These are phyloP conservation scores for Xylaria sp. DNA, from an alignment of 2,329 filamentous ascomycete genomes.

Conservation along the genomic window DNA sequence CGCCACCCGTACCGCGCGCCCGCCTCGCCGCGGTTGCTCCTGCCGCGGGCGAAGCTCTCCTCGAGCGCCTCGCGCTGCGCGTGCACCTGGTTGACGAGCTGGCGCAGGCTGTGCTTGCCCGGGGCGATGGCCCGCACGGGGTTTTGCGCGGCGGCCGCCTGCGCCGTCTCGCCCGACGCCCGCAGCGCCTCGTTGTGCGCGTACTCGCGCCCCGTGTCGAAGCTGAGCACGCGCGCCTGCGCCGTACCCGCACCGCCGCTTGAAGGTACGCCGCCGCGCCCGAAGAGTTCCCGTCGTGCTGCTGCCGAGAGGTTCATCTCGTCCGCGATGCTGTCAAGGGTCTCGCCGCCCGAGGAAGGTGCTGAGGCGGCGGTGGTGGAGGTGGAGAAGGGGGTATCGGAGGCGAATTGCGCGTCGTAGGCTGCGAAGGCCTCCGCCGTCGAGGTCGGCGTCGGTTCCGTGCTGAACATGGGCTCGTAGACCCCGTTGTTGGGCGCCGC, in stretches of 20 bases:
- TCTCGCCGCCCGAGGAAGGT: constrained; percentile 43
- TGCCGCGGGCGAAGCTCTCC: constrained; percentile 85
- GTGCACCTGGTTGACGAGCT: constrained; percentile 81
- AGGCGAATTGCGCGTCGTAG: constrained; percentile 38
- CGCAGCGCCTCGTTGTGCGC: constrained; percentile 78
- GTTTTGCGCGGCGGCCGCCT: constrained; percentile 78
- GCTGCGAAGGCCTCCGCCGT: constrained; percentile 40
- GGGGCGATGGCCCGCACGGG: constrained; percentile 81
- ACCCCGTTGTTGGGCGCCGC: constrained; percentile 29
- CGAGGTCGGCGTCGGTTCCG: constrained; percentile 22
- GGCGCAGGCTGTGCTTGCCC: constrained; percentile 86
- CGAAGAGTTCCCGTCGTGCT: constrained; percentile 82
- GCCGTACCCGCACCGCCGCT: constrained; percentile 43
- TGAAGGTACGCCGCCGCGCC: constrained; percentile 60
- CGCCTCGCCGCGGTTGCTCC: constrained; percentile 78
- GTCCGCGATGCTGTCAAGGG: constrained; percentile 71
- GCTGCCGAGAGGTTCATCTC: constrained; percentile 79
- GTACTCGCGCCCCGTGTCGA: constrained; percentile 90
- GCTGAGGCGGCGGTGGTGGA: constrained; percentile 8
- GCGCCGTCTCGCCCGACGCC: constrained; percentile 64
- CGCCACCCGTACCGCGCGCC: constrained; percentile 83
- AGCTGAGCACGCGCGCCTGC: constrained; percentile 74
- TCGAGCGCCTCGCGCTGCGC: constrained; percentile 86
- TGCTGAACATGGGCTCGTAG: constrained; percentile 59
- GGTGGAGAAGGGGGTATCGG: constrained; percentile 31